These are phyloP conservation scores for Eleusine indica DNA, from an alignment of 176 grass and related monocot species.

Conservation along the genomic window DNA sequence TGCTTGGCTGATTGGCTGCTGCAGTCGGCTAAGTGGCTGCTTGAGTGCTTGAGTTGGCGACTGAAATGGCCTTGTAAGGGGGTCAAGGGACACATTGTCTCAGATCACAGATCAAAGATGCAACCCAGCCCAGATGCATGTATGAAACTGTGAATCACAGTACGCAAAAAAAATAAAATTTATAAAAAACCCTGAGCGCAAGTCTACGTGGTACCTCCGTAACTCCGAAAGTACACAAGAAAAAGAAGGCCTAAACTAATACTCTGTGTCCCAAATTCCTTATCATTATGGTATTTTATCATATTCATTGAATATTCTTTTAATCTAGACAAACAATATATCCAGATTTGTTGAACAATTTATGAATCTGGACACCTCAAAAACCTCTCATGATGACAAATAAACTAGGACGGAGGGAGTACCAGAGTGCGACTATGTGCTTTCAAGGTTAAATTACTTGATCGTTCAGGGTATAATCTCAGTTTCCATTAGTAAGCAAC, in stretches of 20 bases:
- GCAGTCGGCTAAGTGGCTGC: slow-evolving; percentile 2
- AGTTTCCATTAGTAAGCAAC: not conserved
- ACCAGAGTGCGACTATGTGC: no score
- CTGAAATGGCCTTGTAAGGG: slow-evolving; percentile 35
- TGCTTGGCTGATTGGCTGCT: slow-evolving; percentile 2
- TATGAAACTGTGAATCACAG: not conserved
- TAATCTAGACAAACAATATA: no score
- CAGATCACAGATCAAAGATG: slow-evolving; percentile 13
- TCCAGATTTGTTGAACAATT: no score
- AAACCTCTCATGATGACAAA: no score
- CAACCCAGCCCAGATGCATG: slow-evolving; percentile 10
- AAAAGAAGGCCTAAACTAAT: not conserved
- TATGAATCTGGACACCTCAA: no score
- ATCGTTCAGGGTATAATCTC: not conserved
- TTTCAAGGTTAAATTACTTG: not conserved
- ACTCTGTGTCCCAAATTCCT: no score
- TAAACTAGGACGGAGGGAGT: no score
- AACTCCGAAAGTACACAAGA: not conserved
- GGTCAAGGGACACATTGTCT: slow-evolving; percentile 30
- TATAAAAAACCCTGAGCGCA: not conserved
- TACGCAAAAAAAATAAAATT: no score
- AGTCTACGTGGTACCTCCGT: not conserved
- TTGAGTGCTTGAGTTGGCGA: not conserved
- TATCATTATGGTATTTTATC: no score
- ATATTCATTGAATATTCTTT: no score